Evolutionary conservation across 1,139 yeast genomes (phyloP), one percentile per base, ranked within the genome.

Genomic region (Hyphopichia buzzinii): DNA sequence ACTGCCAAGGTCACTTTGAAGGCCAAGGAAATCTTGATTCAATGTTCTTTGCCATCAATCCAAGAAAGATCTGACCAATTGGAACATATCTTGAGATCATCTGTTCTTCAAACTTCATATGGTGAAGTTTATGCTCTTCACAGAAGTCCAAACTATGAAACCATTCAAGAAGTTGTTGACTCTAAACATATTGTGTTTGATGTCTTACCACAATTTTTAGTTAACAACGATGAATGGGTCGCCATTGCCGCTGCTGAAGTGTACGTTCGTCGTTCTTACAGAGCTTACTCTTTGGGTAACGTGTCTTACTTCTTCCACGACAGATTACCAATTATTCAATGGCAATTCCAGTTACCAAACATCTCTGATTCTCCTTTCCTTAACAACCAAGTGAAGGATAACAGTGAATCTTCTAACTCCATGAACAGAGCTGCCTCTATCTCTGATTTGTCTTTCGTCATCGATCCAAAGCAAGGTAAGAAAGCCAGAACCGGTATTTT

Each of bases 221-320:
- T 79, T 36, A 86, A 88, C 50, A 55, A 74, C 16, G 97, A 94
- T 55, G 86, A 86, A 36, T 86, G 88, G 76, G 94, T 92, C 43
- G 85, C 94, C 4, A 78, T 92, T 52, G 97, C 98, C 26, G 97
- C 98, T 30, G 88, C 95, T 33, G 97, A 92, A 64, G 95, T 92
- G 39, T 92, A 92, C 62, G 83, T 90, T 40, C 84, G 98, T 64
- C 85, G 98, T 60, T 95, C 97, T 34, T 92, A 90, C 73, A 82
- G 97, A 58, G 97, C 97, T 30, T 94, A 94, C 65, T 84, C 89
- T 28, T 81, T 92, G 46, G 85, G 88, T 39, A 84, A 82, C 43
- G 76, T 92, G 39, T 67, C 72, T 38, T 86, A 87, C 56, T 77
- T 75, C 46, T 67, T 69, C 55, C 76, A 81, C 42, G 77, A 77